Evolutionary conservation across 2,329 filamentous ascomycete genomes (phyloP).

Genomic region (Neopestalotiopsis sp.): DNA sequence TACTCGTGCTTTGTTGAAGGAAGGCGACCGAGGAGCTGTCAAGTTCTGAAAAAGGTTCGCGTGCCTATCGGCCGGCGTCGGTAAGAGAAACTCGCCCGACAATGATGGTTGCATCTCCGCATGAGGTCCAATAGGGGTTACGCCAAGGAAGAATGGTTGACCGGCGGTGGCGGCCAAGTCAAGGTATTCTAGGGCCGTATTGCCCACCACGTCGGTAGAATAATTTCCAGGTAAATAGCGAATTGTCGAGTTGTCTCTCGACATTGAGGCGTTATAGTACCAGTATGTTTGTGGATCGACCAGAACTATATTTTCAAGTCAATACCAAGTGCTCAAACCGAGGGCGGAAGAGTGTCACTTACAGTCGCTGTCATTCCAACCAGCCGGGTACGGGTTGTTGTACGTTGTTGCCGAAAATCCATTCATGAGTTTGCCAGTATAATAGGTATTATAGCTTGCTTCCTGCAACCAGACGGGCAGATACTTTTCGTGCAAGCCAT

Average conservation of each 20-base stretch:
- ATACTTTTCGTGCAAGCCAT: constrained; percentile 71
- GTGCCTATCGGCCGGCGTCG: constrained; percentile 62
- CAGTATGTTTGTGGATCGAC: constrained; percentile 72
- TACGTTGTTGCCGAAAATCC: constrained; percentile 66
- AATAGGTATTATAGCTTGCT: constrained; percentile 74
- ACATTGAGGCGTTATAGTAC: constrained; percentile 70
- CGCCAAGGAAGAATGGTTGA: constrained; percentile 12
- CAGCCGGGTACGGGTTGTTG: constrained; percentile 58
- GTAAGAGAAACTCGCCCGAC: constrained; percentile 37
- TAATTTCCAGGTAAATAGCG: constrained; percentile 42
- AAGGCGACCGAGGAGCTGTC: constrained; percentile 63
- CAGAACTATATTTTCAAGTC: constrained; percentile 53
- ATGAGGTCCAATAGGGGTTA: constrained; percentile 19
- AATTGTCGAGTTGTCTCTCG: constrained; percentile 57
- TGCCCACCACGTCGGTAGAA: constrained; percentile 33
- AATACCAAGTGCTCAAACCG: constrained; percentile 38
- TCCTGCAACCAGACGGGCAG: constrained; percentile 74
- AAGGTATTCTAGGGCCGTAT: not conserved
- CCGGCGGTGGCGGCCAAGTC: not conserved
- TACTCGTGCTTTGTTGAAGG: constrained; percentile 61
- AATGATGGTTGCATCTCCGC: not conserved
- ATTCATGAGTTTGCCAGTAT: constrained; percentile 75
- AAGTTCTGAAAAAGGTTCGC: constrained; percentile 64
- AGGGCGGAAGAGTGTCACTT: constrained; percentile 53
- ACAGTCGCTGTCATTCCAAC: constrained; percentile 54